Conservation (phyloP, 805 yeast species). For the Barnettozyma pratensis region DNA sequence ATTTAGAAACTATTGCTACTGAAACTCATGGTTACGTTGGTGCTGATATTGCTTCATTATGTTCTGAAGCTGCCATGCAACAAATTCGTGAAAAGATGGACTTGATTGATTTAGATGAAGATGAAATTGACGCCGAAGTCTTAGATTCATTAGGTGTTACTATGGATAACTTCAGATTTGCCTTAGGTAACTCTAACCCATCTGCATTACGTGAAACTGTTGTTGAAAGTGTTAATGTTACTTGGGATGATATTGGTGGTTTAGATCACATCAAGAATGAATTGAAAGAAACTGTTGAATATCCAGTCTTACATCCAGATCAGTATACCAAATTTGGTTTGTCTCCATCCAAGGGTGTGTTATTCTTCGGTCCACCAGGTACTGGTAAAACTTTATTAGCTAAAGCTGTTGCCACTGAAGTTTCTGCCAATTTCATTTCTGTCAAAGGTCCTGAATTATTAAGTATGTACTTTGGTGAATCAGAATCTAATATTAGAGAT, state of each 20-base stretch:
- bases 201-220: conserved; percentile 99
- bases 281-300: conserved; percentile 97
- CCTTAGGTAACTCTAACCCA: conserved; percentile 96
- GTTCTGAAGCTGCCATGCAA: conserved; percentile 99
- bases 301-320: conserved; percentile 98
- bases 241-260: conserved; percentile 99
- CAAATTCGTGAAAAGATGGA: conserved; percentile 99
- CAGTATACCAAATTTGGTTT: conserved; percentile 97
- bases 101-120: conserved; percentile 91
- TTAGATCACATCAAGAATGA: conserved; percentile 93
- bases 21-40: conserved; percentile 99
- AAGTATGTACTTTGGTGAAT: conserved; percentile 99
- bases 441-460: conserved; percentile 96
- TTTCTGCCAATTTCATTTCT: conserved; percentile 94
- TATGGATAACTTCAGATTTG: conserved; percentile 98
- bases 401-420: conserved; percentile 99
- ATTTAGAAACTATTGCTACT: conserved; percentile 89
- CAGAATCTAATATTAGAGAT: conserved; percentile 95
- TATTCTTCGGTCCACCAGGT: conserved; percentile 99
- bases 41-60: conserved; percentile 95
- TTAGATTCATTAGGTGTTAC: conserved; percentile 95
- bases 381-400: conserved; percentile 98
- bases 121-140: conserved; percentile 95
- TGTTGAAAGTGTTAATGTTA: conserved; percentile 96
- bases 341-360: conserved; percentile 96